Evolutionary conservation across 768 basidiomycete species (phyloP).

Genomic region (Coprinellus micaceus): DNA sequence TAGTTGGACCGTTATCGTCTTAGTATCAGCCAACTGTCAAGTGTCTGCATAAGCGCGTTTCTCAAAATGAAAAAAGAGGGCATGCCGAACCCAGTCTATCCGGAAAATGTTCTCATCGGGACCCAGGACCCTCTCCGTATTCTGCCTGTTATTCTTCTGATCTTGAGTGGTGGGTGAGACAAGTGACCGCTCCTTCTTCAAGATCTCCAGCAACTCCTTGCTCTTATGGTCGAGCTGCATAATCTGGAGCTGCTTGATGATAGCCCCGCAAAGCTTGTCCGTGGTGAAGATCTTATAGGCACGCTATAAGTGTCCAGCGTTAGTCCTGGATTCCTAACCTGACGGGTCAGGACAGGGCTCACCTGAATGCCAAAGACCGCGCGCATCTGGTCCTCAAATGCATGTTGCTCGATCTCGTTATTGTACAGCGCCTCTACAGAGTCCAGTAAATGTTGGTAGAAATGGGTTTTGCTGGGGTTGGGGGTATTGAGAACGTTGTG

Average conservation of each 20-base stretch:
- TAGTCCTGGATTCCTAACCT: neutral
- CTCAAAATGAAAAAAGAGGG: neutral
- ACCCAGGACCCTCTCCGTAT: slow-evolving; percentile 66
- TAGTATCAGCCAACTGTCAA: slow-evolving; percentile 58
- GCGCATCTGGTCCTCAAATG: slow-evolving; percentile 90
- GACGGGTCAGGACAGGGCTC: neutral
- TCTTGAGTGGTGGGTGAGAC: slow-evolving; percentile 64
- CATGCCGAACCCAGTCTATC: slow-evolving; percentile 66
- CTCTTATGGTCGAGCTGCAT: slow-evolving; percentile 65
- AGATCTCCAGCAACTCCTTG: slow-evolving; percentile 65
- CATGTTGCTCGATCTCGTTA: slow-evolving; percentile 80
- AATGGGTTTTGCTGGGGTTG: slow-evolving; percentile 53
- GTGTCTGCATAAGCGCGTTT: neutral
- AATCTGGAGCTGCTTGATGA: slow-evolving; percentile 81
- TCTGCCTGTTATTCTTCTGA: slow-evolving; percentile 60
- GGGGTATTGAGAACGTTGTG: slow-evolving; percentile 22
- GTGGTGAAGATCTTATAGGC: slow-evolving; percentile 90
- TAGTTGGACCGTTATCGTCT: slow-evolving; percentile 67
- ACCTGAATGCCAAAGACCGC: slow-evolving; percentile 84
- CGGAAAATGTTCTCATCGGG: slow-evolving; percentile 78
- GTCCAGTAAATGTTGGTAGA: slow-evolving; percentile 80
- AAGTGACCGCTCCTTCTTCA: slow-evolving; percentile 66
- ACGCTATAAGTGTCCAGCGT: slow-evolving; percentile 36
- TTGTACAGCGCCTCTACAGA: slow-evolving; percentile 90
- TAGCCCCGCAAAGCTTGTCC: slow-evolving; percentile 83